Evolutionary conservation across 108 stramenopile genomes (phyloP).

Genomic region (Skeletonema grethae): DNA sequence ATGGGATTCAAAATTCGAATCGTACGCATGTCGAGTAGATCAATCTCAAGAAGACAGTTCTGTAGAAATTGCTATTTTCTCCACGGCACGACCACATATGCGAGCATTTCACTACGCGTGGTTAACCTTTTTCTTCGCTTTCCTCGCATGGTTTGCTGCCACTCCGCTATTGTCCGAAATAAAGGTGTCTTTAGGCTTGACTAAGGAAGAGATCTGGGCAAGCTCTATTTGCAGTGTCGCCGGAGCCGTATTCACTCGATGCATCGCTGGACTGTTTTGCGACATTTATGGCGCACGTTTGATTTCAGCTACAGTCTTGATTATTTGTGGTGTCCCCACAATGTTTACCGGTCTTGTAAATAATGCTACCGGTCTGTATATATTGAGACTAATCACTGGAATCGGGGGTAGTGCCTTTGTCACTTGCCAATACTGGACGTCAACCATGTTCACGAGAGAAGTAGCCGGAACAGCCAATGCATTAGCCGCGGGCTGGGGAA

Average conservation of each 20-base stretch:
- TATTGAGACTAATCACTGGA: conserved; percentile 84
- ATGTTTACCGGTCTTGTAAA: conserved; percentile 83
- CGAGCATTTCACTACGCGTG: conserved; percentile 86
- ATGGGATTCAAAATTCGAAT: conserved; percentile 66
- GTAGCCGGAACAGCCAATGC: conserved; percentile 92
- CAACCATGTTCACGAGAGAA: conserved; percentile 81
- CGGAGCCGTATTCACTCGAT: conserved; percentile 60
- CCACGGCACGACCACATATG: conserved; percentile 77
- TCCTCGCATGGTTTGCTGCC: conserved; percentile 70
- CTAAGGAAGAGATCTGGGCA: conserved; percentile 64
- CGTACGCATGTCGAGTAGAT: conserved; percentile 59
- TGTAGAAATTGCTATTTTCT: conserved; percentile 54
- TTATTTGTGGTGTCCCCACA: conserved; percentile 77
- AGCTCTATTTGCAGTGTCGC: conserved; percentile 60
- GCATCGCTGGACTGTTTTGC: conserved; percentile 78
- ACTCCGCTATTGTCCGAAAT: conserved; percentile 72
- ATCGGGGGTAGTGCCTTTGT: conserved; percentile 71
- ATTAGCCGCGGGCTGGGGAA: conserved; percentile 91
- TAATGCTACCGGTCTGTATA: conserved; percentile 58
- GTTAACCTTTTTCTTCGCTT: conserved; percentile 68
- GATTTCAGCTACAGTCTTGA: conserved; percentile 44
- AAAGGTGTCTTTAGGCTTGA: conserved; percentile 48
- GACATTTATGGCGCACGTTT: conserved; percentile 74
- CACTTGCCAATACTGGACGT: conserved; percentile 90
- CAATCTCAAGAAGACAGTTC: conserved; percentile 56